A percentile compares a stretch with the other conserved stretches of the same genome.
Evolutionary conservation across 1,139 yeast species (phyloP).

Genomic region (Pichia sp.): DNA sequence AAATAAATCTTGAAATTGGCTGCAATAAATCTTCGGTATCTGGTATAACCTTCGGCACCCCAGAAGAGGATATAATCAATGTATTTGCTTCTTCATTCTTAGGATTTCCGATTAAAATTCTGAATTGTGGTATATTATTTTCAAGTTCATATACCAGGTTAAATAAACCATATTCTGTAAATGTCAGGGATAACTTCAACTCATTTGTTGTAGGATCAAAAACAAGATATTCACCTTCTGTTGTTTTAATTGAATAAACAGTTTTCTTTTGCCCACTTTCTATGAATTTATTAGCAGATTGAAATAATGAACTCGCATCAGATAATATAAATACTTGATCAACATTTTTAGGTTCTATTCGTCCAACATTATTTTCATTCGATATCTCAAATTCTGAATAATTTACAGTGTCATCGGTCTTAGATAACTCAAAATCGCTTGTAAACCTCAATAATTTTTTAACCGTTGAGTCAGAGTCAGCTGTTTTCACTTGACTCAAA

Average conservation of each 20-base stretch:
- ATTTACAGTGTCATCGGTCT: background rate
- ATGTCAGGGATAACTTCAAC: constrained; percentile 32
- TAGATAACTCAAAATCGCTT: constrained; percentile 2
- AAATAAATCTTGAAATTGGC: constrained; percentile 21
- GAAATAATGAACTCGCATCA: constrained; percentile 21
- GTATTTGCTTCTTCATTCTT: constrained; percentile 14
- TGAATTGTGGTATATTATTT: constrained; percentile 1
- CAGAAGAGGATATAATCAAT: constrained; percentile 17
- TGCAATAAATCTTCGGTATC: constrained; percentile 26
- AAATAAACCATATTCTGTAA: constrained; percentile 35
- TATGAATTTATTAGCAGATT: constrained; percentile 6
- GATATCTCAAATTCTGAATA: constrained; percentile 1
- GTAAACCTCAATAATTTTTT: constrained; percentile 1
- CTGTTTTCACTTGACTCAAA: constrained; percentile 3
- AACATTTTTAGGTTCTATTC: constrained; percentile 33
- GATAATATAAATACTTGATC: constrained; percentile 36
- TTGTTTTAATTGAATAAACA: constrained; percentile 6
- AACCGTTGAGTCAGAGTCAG: background rate
- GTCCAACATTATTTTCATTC: constrained; percentile 14
- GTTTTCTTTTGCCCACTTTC: background rate
- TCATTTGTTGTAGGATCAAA: constrained; percentile 22
- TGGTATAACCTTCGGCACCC: constrained; percentile 21
- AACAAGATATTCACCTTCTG: constrained; percentile 28
- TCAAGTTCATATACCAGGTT: constrained; percentile 16
- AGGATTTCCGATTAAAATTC: constrained; percentile 11